These are phyloP conservation scores for Hymenoscyphus linearis DNA, from an alignment of 2,329 filamentous ascomycete genomes.

Conservation along the genomic window DNA sequence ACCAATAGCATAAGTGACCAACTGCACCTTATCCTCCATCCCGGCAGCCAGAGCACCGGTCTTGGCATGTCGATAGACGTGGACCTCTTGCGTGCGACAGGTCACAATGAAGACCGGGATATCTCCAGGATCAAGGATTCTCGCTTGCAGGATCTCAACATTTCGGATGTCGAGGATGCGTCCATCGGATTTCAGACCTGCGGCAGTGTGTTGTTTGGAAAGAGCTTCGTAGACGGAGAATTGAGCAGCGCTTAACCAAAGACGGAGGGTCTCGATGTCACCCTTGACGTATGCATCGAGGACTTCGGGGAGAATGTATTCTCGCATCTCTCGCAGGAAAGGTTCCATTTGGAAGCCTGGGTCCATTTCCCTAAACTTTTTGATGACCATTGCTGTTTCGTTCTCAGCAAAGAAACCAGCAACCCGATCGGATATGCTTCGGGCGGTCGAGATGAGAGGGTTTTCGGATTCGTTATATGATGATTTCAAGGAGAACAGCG, in stretches of 20 bases:
- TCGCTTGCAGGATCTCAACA: constrained; percentile 79
- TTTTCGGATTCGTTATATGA: constrained; percentile 97
- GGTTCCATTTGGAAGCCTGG: constrained; percentile 91
- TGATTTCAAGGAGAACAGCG: constrained; percentile 77
- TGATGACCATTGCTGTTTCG: constrained; percentile 95
- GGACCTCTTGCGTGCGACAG: constrained; percentile 93
- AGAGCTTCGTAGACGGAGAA: constrained; percentile 96
- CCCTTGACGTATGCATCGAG: constrained; percentile 98
- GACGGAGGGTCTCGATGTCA: constrained; percentile 80
- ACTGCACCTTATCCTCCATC: constrained; percentile 98
- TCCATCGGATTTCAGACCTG: constrained; percentile 89
- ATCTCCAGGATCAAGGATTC: constrained; percentile 79
- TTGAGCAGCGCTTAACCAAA: constrained; percentile 94
- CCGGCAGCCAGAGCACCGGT: constrained; percentile 83
- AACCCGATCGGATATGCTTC: constrained; percentile 88
- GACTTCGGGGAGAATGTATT: constrained; percentile 96
- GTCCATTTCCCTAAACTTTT: constrained; percentile 95
- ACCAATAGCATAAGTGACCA: constrained; percentile 96
- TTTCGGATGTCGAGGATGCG: constrained; percentile 92
- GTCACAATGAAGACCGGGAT: constrained; percentile 96
- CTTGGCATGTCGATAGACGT: constrained; percentile 93
- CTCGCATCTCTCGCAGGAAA: constrained; percentile 90
- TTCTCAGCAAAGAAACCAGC: constrained; percentile 98
- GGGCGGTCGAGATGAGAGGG: constrained; percentile 80
- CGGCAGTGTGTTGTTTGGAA: constrained; percentile 90